phyloP scores from a whole-genome alignment of 345 rosid genomes.

The Lenwebbia sp. region DNA sequence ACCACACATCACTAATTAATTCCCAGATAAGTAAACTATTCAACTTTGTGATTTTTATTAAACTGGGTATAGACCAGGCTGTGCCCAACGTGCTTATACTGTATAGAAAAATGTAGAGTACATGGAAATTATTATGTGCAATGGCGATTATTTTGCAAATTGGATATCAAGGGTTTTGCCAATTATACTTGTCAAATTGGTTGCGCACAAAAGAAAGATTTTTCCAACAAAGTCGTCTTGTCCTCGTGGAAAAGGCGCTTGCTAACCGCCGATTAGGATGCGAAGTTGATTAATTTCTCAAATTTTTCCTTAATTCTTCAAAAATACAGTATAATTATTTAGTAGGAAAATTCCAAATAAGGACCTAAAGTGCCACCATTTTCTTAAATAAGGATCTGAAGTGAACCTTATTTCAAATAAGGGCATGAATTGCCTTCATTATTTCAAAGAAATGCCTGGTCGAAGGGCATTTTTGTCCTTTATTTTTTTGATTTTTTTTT shows the following conservation, averaged over 20 bases:
- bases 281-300: not conserved
- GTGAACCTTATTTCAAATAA: too few species aligned
- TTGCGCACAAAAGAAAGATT: not conserved
- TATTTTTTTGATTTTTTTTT: too few species aligned
- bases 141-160: not conserved
- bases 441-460: too few species aligned
- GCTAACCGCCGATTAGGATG: not conserved
- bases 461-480: too few species aligned
- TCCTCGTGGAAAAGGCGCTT: not conserved
- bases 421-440: too few species aligned
- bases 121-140: not conserved
- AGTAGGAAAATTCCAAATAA: too few species aligned
- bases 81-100: not conserved
- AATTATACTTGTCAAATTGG: not conserved
- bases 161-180: not conserved
- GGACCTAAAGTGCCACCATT: too few species aligned
- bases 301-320: not conserved
- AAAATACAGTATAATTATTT: not conserved
- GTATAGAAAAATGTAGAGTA: not conserved
- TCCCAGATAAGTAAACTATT: not conserved
- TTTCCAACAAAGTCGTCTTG: not conserved
- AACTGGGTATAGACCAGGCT: not conserved
- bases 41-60: not conserved
- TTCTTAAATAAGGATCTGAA: too few species aligned
- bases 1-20: not conserved